phyloP scores from a whole-genome alignment of 1,284 basidiomycete species.

The Marasmius oreades region DNA sequence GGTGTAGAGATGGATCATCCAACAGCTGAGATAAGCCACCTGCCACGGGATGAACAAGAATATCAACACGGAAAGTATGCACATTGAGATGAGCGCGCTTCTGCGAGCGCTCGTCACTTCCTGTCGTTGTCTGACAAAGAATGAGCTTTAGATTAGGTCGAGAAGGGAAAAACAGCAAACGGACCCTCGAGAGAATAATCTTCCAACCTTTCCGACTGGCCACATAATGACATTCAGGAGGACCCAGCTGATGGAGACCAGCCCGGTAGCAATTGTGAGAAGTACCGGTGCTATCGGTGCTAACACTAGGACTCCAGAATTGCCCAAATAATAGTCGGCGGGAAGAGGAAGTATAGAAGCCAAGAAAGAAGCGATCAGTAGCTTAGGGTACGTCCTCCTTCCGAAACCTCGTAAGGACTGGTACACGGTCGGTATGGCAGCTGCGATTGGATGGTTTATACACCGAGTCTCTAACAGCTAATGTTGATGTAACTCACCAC shows the following conservation, averaged over 20 bases:
- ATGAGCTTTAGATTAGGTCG: neutral
- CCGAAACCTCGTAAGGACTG: constrained; percentile 46
- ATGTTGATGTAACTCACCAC: constrained; percentile 5
- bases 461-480: constrained; percentile 4
- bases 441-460: constrained; percentile 25
- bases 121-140: constrained; percentile 16
- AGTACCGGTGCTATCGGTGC: constrained; percentile 51
- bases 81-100: constrained; percentile 56
- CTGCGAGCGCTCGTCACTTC: constrained; percentile 35
- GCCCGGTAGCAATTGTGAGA: constrained; percentile 52
- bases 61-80: constrained; percentile 60
- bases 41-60: constrained; percentile 84
- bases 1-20: constrained; percentile 70
- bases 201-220: constrained; percentile 34
- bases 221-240: constrained; percentile 41
- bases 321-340: constrained; percentile 53
- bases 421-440: constrained; percentile 40
- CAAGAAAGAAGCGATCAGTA: constrained; percentile 41
- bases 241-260: constrained; percentile 60
- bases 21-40: constrained; percentile 82
- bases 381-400: constrained; percentile 33
- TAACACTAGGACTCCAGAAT: constrained; percentile 46
- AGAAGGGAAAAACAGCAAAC: constrained; percentile 13
- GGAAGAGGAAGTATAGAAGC: constrained; percentile 58
- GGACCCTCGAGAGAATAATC: constrained; percentile 38